Conservation (phyloP, 192 early-diverging fungal species). For the Phlyctochytrium planicorne region DNA sequence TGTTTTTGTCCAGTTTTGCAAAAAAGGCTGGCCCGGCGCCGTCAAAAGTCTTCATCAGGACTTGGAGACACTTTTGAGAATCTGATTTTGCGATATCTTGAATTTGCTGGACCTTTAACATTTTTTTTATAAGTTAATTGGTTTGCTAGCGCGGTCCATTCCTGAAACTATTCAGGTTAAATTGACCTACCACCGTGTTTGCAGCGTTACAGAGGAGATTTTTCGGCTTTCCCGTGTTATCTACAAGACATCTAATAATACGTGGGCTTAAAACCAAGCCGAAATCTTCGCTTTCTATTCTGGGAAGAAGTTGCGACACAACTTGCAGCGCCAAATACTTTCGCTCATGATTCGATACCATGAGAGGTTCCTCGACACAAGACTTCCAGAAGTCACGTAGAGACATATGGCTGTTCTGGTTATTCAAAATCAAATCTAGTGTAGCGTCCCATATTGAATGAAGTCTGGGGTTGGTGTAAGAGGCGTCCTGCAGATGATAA, state of each 20-base stretch:
- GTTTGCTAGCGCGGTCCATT: too few species aligned
- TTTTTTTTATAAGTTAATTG: too few species aligned
- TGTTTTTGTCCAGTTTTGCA: not conserved
- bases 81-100: not conserved
- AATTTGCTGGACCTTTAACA: not conserved
- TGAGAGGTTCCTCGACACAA: conserved; percentile 59
- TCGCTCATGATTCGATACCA: conserved; percentile 76
- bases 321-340: conserved; percentile 89
- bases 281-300: conserved; percentile 53
- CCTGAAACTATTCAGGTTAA: not conserved
- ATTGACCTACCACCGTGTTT: conserved; percentile 54
- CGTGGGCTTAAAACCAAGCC: conserved; percentile 76
- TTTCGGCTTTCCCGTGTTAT: conserved; percentile 74
- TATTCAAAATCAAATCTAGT: conserved; percentile 39
- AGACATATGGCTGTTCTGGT: conserved; percentile 5
- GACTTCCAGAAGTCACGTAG: conserved; percentile 71
- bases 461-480: conserved; percentile 53
- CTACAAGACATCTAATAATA: conserved; percentile 83
- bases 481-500: conserved; percentile 12
- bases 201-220: conserved; percentile 81
- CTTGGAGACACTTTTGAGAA: not conserved
- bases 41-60: not conserved
- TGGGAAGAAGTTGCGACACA: conserved; percentile 67
- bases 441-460: conserved; percentile 67
- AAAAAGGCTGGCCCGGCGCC: not conserved